A percentile compares a stretch with the other conserved stretches of the same genome.
These are phyloP conservation scores for Monosporozyma siamensis DNA, from an alignment of 805 yeast genomes.

Conservation along the genomic window DNA sequence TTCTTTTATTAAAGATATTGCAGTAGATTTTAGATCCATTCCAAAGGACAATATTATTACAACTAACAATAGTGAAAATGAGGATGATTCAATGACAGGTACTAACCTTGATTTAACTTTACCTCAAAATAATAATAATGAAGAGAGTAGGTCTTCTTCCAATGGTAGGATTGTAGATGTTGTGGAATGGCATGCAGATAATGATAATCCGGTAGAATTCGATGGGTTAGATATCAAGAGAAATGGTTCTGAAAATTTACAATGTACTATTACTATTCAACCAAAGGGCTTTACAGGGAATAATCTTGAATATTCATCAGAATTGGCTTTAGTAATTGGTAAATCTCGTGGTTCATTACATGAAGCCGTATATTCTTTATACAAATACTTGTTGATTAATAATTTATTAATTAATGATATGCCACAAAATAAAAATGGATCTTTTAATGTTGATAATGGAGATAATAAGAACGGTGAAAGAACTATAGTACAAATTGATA, in stretches of 20 bases:
- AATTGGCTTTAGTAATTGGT: constrained; percentile 64
- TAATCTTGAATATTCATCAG: constrained; percentile 50
- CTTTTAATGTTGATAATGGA: constrained; percentile 3
- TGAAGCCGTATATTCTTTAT: constrained; percentile 66
- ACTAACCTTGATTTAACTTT: not conserved
- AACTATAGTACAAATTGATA: constrained; percentile 44
- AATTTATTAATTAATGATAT: constrained; percentile 35
- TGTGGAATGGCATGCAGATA: constrained; percentile 86
- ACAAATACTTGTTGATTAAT: constrained; percentile 71
- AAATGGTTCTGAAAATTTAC: constrained; percentile 55
- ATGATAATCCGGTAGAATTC: constrained; percentile 45
- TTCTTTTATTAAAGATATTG: constrained; percentile 71
- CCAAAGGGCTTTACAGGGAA: constrained; percentile 67
- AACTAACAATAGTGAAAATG: not conserved
- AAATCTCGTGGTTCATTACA: constrained; percentile 74
- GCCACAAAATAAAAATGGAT: constrained; percentile 5
- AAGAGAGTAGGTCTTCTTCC: not conserved
- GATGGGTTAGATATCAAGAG: constrained; percentile 88
- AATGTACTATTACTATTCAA: constrained; percentile 68
- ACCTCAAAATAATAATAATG: not conserved
- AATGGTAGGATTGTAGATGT: constrained; percentile 18
- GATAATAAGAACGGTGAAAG: constrained; percentile 37
- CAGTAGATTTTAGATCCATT: constrained; percentile 55
- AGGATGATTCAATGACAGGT: not conserved
- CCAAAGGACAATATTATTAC: not conserved